phyloP scores from a whole-genome alignment of 352 stramenopile species.

The Chrysophaeum taylorii region DNA sequence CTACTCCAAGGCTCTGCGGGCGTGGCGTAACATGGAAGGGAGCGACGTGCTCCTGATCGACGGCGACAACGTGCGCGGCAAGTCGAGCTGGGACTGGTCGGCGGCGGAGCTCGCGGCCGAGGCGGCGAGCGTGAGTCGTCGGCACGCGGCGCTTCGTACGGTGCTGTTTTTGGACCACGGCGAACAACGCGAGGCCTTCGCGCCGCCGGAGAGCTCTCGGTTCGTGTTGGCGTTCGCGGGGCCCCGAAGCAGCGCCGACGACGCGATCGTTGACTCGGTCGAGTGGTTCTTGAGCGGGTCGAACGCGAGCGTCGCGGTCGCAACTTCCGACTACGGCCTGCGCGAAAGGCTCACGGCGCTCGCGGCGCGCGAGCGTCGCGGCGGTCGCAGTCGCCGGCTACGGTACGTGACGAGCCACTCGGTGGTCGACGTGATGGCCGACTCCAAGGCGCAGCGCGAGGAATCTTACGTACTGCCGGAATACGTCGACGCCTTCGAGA shows the following conservation, averaged over 20 bases:
- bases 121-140: no score
- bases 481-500: neutral
- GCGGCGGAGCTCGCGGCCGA: neutral
- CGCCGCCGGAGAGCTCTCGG: no score
- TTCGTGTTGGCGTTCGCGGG: neutral
- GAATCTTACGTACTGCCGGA: no score
- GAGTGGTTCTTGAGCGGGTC: neutral
- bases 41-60: neutral
- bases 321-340: slow-evolving; percentile 2
- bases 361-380: neutral
- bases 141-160: no score
- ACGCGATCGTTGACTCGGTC: neutral
- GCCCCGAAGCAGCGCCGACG: neutral
- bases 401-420: neutral
- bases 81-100: neutral
- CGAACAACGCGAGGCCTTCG: neutral
- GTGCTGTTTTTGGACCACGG: slow-evolving; percentile 1
- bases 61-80: slow-evolving; percentile 6
- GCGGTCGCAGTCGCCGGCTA: neutral
- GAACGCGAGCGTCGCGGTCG: neutral
- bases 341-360: neutral
- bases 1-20: no score
- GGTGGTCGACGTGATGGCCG: neutral
- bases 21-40: no score
- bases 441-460: neutral